A percentile compares a stretch with the other conserved stretches of the same genome.
These are phyloP conservation scores for Tuber magnatum DNA, from an alignment of 495 filamentous ascomycete genomes.

Conservation along the genomic window DNA sequence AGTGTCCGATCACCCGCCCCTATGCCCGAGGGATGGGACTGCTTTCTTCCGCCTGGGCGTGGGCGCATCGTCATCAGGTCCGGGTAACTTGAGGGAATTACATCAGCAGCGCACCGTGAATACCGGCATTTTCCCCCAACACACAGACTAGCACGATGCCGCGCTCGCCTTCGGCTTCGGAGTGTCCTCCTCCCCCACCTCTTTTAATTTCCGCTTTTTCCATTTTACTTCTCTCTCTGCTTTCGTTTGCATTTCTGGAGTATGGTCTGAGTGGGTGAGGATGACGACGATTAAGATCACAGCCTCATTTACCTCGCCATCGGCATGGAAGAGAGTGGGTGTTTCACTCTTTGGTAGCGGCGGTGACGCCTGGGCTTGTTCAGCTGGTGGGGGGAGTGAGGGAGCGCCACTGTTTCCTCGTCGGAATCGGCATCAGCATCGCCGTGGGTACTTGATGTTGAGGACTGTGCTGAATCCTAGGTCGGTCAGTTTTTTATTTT, in stretches of 20 bases:
- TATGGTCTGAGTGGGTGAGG: neutral
- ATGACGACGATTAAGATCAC: neutral
- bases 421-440: constrained; percentile 9
- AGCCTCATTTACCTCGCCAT: neutral
- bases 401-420: neutral
- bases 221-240: neutral
- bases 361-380: neutral
- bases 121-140: neutral
- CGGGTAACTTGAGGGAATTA: constrained; percentile 4
- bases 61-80: neutral
- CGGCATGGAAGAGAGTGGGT: neutral
- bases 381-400: neutral
- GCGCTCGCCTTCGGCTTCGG: neutral
- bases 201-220: neutral
- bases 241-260: neutral
- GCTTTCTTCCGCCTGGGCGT: neutral
- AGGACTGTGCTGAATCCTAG: constrained; percentile 35
- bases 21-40: neutral
- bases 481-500: constrained; percentile 30
- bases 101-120: neutral
- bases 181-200: neutral
- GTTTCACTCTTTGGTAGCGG: neutral
- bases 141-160: neutral
- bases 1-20: neutral
- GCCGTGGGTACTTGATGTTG: constrained; percentile 27